Conservation (phyloP, 2,329 filamentous ascomycete genomes). For the Aspergillus japonicus region DNA sequence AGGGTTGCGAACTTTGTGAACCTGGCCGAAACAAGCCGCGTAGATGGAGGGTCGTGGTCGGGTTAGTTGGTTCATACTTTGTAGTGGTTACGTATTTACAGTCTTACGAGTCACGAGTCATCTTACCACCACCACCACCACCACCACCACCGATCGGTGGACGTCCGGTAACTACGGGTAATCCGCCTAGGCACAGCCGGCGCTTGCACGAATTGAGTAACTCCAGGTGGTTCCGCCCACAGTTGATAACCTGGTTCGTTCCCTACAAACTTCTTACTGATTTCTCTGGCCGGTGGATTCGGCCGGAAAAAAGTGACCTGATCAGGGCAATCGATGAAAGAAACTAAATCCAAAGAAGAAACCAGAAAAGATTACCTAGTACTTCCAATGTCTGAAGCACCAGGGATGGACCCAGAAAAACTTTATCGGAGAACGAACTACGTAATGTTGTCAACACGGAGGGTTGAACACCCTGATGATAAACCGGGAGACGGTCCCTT, state of each 20-base stretch:
- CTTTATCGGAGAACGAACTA: background rate
- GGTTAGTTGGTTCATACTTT: too few species aligned
- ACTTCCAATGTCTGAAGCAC: background rate
- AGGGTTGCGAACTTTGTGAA: conserved; percentile 8
- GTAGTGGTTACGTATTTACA: conserved; percentile 3
- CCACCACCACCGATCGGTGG: conserved; percentile 1
- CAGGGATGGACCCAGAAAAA: background rate
- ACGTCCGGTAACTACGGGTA: conserved; percentile 8
- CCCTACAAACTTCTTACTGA: background rate
- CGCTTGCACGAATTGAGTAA: conserved; percentile 2
- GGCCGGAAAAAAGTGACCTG: background rate
- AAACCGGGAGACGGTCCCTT: background rate
- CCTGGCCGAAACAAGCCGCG: conserved; percentile 13
- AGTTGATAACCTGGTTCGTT: background rate
- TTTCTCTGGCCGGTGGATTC: background rate
- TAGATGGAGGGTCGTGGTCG: background rate
- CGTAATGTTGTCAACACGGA: background rate
- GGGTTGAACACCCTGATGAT: background rate
- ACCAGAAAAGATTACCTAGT: background rate
- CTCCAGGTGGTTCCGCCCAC: background rate
- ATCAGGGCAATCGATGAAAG: background rate
- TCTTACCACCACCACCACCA: background rate
- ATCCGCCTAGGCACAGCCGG: conserved; percentile 7
- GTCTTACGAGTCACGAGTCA: background rate
- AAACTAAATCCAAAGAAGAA: background rate